Conservation (phyloP, 2,329 filamentous ascomycete species). For the Claviceps sp. region DNA sequence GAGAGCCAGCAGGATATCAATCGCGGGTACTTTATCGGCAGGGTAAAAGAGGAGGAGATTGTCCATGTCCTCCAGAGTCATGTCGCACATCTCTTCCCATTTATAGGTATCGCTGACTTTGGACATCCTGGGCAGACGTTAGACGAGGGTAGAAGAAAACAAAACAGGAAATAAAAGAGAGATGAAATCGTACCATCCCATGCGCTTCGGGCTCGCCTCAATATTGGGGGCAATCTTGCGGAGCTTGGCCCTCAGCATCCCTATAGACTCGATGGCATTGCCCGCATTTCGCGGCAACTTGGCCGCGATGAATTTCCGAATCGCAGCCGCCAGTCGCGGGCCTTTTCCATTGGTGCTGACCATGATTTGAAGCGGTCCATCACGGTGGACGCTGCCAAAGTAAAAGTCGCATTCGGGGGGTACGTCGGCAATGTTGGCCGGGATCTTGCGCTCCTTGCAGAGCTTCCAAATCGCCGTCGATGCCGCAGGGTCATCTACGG, state of each 20-base stretch:
- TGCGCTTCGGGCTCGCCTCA: slow-evolving; percentile 71
- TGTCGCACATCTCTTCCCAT: slow-evolving; percentile 69
- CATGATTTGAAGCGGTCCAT: slow-evolving; percentile 95
- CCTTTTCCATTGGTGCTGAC: slow-evolving; percentile 97
- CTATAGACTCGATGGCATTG: slow-evolving; percentile 74
- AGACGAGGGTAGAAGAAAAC: not conserved
- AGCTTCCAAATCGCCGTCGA: slow-evolving; percentile 85
- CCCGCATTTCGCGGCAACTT: slow-evolving; percentile 68
- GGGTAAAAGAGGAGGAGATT: slow-evolving; percentile 65
- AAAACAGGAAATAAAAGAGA: not conserved
- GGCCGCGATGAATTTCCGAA: slow-evolving; percentile 68
- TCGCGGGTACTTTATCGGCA: slow-evolving; percentile 38
- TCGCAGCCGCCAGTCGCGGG: slow-evolving; percentile 75
- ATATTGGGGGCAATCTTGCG: slow-evolving; percentile 59
- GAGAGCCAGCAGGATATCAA: slow-evolving; percentile 43
- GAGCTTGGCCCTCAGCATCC: slow-evolving; percentile 64
- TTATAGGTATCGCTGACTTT: slow-evolving; percentile 79
- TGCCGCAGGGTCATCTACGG: slow-evolving; percentile 86
- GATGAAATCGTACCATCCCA: slow-evolving; percentile 57
- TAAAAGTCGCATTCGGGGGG: slow-evolving; percentile 97
- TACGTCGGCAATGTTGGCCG: slow-evolving; percentile 94
- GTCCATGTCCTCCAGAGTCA: slow-evolving; percentile 77
- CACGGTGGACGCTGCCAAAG: slow-evolving; percentile 89
- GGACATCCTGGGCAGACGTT: slow-evolving; percentile 56
- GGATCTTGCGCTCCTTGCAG: slow-evolving; percentile 71